phyloP scores from a whole-genome alignment of 345 rosid species.

The Populus nigra region DNA sequence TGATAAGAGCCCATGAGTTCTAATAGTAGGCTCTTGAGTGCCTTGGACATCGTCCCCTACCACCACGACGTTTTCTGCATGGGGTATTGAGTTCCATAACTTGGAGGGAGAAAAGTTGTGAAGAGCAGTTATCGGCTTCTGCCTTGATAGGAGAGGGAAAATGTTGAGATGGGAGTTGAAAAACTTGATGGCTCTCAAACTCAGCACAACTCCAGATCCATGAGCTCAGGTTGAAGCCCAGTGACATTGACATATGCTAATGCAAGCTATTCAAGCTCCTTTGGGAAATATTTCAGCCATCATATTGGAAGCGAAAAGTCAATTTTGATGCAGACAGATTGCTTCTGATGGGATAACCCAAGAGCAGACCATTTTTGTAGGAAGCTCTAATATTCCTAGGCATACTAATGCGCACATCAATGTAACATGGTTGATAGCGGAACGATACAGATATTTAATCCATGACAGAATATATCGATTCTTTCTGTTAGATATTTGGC shows the following conservation, averaged over 20 bases:
- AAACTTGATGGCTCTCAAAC: background rate
- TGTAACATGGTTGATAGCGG: constrained; percentile 14
- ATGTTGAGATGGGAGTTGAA: constrained; percentile 3
- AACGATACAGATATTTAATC: background rate
- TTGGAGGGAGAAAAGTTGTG: background rate
- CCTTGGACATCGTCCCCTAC: background rate
- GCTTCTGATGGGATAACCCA: background rate
- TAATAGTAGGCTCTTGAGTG: background rate
- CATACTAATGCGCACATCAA: constrained; percentile 10
- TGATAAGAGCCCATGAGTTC: constrained; percentile 7
- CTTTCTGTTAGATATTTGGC: background rate
- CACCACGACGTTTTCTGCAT: background rate
- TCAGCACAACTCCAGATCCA: background rate
- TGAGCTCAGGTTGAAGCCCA: constrained; percentile 15
- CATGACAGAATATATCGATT: background rate
- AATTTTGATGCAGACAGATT: constrained; percentile 31
- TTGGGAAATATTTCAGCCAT: background rate
- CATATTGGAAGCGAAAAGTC: constrained; percentile 5
- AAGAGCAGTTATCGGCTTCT: background rate
- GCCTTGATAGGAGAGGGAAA: background rate
- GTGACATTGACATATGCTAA: background rate
- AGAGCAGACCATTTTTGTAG: background rate
- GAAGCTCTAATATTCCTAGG: background rate
- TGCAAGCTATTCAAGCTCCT: background rate
- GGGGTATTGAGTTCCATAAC: background rate